These are phyloP conservation scores for Trifolium dubium DNA, from an alignment of 306 rosid species.

Conservation along the genomic window DNA sequence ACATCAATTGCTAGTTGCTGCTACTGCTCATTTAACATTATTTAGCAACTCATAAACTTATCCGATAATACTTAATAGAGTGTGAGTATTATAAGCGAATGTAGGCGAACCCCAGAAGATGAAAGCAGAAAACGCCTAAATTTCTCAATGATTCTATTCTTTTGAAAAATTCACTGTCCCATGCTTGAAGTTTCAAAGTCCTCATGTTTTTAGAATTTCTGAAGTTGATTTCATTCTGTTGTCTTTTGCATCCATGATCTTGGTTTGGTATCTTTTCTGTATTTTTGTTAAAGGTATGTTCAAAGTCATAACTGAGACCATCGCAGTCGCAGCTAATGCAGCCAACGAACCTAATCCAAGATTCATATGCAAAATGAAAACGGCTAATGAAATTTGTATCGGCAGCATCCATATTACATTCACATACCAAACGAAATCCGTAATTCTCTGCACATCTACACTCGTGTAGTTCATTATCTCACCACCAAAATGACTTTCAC, in stretches of 20 bases:
- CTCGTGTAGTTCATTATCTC: conserved; percentile 96
- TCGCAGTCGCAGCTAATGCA: conserved; percentile 84
- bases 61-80: too few relatives aligned
- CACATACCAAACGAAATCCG: conserved; percentile 82
- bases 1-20: too few relatives aligned
- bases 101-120: conserved; percentile 94
- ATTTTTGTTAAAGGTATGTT: conserved; percentile 81
- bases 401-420: conserved; percentile 94
- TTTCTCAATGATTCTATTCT: conserved; percentile 64
- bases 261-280: conserved; percentile 77
- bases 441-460: conserved; percentile 94
- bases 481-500: conserved; percentile 80
- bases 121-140: conserved; percentile 62
- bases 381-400: conserved; percentile 80
- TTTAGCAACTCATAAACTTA: too few relatives aligned
- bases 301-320: conserved; percentile 68
- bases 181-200: conserved; percentile 92
- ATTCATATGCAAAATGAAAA: conserved; percentile 69
- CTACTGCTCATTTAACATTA: too few relatives aligned
- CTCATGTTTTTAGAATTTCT: conserved; percentile 79
- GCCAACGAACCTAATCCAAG: conserved; percentile 79
- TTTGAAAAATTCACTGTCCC: conserved; percentile 78
- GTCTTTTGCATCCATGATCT: conserved; percentile 95
- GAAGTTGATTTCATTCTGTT: conserved; percentile 87
- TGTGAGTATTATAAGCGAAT: too few relatives aligned